Evolutionary conservation across 208 protist species (phyloP), one percentile per base, ranked within the genome.

Genomic region (Lotmaria passim): DNA sequence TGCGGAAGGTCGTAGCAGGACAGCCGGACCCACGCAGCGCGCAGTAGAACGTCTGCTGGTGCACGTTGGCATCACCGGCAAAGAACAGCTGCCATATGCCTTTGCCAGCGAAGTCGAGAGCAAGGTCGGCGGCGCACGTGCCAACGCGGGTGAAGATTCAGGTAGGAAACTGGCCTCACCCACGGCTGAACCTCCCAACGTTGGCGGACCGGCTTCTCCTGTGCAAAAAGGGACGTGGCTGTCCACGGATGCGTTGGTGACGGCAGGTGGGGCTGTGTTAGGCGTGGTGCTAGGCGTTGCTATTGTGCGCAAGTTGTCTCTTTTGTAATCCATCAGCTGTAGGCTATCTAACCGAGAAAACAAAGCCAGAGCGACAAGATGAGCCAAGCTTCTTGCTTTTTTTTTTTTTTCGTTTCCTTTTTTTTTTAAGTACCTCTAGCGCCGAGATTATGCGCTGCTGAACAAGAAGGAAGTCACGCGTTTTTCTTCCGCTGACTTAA

Each of bases 41-140:
- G 69, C 69, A 17, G 61, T 75, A 7, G 30, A 50, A n/a, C 51
- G 69, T 30, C 23, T 75, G 51, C 69, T 75, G 3, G 61, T 69
- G 15, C 61, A 75, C 17, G 46, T 28, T 30, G 69, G 69, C 8
- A 39, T 75, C 21, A 33, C 43, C 30, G 36, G 26, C 33, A 68
- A 75, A 15, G 41, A 38, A 17, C 17, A 48, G 28, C 24, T 69
- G 17, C 53, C 19, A 1, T 15, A 39, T 14, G 60, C 60, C 21
- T 69, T 69, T 39, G 7, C 43, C 15, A 47, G 52, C 7, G 51
- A 38, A 7, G 34, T 24, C 51, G 28, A 41, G 0, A 14, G n/a
- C n/a, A n/a, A n/a, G n/a, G n/a, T 6, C 11, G 38, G 44, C 2
- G 24, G 39, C 4, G 8, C 28, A 24, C 7, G 7, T 12, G 7